Evolutionary conservation across 2,329 filamentous ascomycete species (phyloP), one percentile per base, ranked within the genome.

Genomic region (Cladosporium sp.): DNA sequence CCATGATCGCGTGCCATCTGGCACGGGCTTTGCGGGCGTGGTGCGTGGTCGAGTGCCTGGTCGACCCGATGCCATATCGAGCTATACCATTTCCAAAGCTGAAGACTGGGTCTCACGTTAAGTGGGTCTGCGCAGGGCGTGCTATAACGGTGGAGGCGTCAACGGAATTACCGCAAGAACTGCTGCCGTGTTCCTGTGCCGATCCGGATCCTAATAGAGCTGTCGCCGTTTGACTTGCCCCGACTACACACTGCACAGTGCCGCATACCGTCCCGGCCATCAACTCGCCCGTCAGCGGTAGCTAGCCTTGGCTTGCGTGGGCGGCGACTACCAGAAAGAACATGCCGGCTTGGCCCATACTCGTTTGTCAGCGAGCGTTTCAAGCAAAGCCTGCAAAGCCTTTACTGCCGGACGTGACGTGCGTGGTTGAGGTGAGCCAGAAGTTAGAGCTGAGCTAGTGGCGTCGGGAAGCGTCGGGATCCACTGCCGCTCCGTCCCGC

Each of bases 21-120:
- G 32, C 46, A 49, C 46, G 38, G 46, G 40, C 46, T 28, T 49
- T 49, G 46, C 46, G 46, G 46, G 46, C 34, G 35, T 41, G 41
- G 46, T 41, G 33, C 19, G 35, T 49, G 35, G 46, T 31, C 46
- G 45, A 41, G 19, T n/a, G 33, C 45, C 46, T 49, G 28, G 46
- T 49, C 31, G 46, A 42, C 40, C 46, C 38, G 46, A 34, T 34
- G 46, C 38, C 46, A 49, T 49, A 49, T 49, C 31, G 38, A 22
- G 38, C 46, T 35, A 42, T 49, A 40, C 46, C 22, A 35, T 43
- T 49, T 43, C 16, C 14, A 43, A n/a, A n/a, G 16, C 37, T 49
- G 46, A 49, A 49, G 46, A 49, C 42, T 49, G 46, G 46, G 46
- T 49, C 46, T 49, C 14, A 5, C 13, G 2, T n/a, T 10, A 18